These are phyloP conservation scores for Leptodontidium sp. DNA, from an alignment of 2,329 filamentous ascomycete genomes.

Conservation along the genomic window DNA sequence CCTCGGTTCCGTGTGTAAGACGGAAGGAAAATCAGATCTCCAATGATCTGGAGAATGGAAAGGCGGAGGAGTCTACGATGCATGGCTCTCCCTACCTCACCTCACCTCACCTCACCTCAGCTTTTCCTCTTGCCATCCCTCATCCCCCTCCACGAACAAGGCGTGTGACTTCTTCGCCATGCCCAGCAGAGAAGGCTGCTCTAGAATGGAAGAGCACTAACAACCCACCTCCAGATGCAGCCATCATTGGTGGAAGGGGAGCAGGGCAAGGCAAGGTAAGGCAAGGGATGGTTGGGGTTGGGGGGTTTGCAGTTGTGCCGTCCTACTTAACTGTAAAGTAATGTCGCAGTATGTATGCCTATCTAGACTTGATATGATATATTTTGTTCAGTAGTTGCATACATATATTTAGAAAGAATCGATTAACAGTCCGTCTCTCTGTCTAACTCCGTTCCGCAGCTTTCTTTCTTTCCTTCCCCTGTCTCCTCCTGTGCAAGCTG, in stretches of 20 bases:
- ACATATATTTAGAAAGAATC: neutral
- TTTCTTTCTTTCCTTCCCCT: neutral
- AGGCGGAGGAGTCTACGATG: neutral
- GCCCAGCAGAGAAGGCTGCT: neutral
- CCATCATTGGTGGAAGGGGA: slow-evolving; percentile 13
- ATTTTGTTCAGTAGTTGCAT: neutral
- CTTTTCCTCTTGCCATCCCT: neutral
- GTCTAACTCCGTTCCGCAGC: neutral
- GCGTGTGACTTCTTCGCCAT: slow-evolving; percentile 13
- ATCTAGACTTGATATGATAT: neutral
- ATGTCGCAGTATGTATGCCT: neutral
- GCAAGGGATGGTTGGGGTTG: neutral
- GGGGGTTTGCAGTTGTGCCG: slow-evolving; percentile 9
- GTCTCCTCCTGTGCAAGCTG: neutral
- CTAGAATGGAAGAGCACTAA: slow-evolving; percentile 1
- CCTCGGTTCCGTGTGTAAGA: slow-evolving; percentile 6
- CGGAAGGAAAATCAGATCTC: slow-evolving; percentile 3
- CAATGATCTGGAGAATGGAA: neutral
- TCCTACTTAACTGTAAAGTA: neutral
- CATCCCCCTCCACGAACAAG: neutral
- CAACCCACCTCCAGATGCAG: neutral
- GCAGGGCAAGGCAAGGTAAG: neutral
- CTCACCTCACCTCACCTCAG: neutral
- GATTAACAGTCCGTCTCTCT: neutral
- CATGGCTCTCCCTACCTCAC: slow-evolving; percentile 10